Conservation (phyloP, 2,329 filamentous ascomycete genomes). For the Cylindrodendrum hubeiense region DNA sequence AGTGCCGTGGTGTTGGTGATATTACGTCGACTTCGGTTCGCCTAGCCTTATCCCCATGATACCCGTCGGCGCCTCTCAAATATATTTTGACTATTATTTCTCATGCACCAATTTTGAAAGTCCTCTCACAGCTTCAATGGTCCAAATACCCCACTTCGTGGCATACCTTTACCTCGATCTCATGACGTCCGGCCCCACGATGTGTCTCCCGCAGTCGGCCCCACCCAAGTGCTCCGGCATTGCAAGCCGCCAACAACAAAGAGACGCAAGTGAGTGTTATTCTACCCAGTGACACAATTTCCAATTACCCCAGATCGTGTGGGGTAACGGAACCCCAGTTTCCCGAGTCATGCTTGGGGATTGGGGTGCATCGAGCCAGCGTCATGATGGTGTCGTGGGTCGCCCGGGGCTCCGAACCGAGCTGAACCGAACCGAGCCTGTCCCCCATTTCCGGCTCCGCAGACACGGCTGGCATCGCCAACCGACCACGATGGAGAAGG, state of each 20-base stretch:
- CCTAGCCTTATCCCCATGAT: slow-evolving; percentile 8
- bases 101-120: not conserved
- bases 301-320: slow-evolving; percentile 17
- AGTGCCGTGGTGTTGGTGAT: not conserved
- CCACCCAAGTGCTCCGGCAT: not conserved
- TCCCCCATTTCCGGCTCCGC: not conserved
- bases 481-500: slow-evolving; percentile 6
- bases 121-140: not conserved
- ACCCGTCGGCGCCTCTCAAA: not conserved
- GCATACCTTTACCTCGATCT: too few species aligned
- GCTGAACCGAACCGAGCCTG: slow-evolving; percentile 18
- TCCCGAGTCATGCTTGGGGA: slow-evolving; percentile 10
- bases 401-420: slow-evolving; percentile 14
- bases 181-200: not conserved
- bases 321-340: slow-evolving; percentile 2
- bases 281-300: not conserved
- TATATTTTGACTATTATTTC: not conserved
- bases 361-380: not conserved
- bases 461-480: slow-evolving; percentile 2
- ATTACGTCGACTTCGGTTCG: not conserved
- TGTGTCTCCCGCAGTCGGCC: not conserved
- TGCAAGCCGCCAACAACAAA: not conserved
- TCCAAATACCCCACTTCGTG: not conserved
- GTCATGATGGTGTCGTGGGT: slow-evolving; percentile 7
- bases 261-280: not conserved